Conservation (phyloP, 805 yeast genomes). For the Yueomyces sp. region DNA sequence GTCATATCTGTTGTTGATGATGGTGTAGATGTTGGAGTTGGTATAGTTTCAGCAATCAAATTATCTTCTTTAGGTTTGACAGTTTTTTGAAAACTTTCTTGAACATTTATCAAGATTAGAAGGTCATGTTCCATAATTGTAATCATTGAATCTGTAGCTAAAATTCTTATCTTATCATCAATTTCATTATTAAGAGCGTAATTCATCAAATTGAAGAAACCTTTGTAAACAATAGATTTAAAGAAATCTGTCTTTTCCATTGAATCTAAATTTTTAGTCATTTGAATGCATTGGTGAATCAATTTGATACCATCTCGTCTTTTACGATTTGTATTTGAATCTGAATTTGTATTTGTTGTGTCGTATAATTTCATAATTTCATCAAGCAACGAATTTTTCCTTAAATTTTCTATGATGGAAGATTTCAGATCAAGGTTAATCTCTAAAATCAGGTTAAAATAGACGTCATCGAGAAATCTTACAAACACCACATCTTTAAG, state of each 20-base stretch:
- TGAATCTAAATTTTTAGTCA: slow-evolving; percentile 55
- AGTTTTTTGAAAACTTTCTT: slow-evolving; percentile 10
- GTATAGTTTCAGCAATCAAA: slow-evolving; percentile 2
- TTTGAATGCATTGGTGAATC: slow-evolving; percentile 65
- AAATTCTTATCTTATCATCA: slow-evolving; percentile 33
- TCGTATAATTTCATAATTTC: slow-evolving; percentile 46
- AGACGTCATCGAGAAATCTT: slow-evolving; percentile 67
- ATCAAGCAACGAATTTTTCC: slow-evolving; percentile 32
- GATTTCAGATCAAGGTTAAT: slow-evolving; percentile 21
- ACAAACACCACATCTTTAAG: slow-evolving; percentile 80
- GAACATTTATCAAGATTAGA: slow-evolving; percentile 34
- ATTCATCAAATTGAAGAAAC: slow-evolving; percentile 54
- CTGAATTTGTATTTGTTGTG: slow-evolving; percentile 2
- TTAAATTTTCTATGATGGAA: slow-evolving; percentile 22
- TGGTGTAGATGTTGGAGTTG: not conserved
- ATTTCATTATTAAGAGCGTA: slow-evolving; percentile 51
- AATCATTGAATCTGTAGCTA: slow-evolving; percentile 72
- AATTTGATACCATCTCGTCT: slow-evolving; percentile 63
- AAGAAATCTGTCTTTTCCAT: slow-evolving; percentile 57
- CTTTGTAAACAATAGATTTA: slow-evolving; percentile 46
- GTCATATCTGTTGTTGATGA: slow-evolving; percentile 38
- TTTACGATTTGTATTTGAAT: slow-evolving; percentile 14
- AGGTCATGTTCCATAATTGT: slow-evolving; percentile 78
- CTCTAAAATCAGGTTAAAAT: slow-evolving; percentile 48
- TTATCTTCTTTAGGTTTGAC: not conserved